Conservation (phyloP, 768 basidiomycete genomes). For the Podaxis mareebaensis region DNA sequence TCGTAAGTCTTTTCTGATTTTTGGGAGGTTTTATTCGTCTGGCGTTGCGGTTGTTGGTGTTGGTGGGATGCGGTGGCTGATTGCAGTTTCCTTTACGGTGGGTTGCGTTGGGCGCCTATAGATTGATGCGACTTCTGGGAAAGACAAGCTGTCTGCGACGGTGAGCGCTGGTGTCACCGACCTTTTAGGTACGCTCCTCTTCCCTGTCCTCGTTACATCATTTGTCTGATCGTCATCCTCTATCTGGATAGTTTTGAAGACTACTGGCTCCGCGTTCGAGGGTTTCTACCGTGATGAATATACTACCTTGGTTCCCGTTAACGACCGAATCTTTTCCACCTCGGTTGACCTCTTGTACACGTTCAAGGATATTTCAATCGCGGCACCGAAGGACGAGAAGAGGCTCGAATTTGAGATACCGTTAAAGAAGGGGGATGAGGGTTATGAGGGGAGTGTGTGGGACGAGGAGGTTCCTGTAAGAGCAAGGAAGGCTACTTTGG, state of each 20-base stretch:
- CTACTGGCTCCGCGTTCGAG: slow-evolving; percentile 83
- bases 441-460: slow-evolving; percentile 53
- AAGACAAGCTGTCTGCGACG: slow-evolving; percentile 58
- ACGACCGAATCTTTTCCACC: slow-evolving; percentile 91
- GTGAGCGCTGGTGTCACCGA: slow-evolving; percentile 76
- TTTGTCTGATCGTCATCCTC: background rate
- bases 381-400: slow-evolving; percentile 49
- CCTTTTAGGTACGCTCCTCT: slow-evolving; percentile 61
- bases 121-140: slow-evolving; percentile 68
- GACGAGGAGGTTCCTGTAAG: slow-evolving; percentile 51
- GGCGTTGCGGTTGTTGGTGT: background rate
- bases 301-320: slow-evolving; percentile 82
- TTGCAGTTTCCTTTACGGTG: background rate
- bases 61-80: background rate
- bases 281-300: slow-evolving; percentile 83
- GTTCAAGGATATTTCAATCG: slow-evolving; percentile 51
- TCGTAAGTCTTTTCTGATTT: slow-evolving; percentile 35
- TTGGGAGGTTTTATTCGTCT: slow-evolving; percentile 16
- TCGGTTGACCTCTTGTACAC: slow-evolving; percentile 76
- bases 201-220: background rate
- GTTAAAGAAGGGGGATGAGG: slow-evolving; percentile 31
- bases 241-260: slow-evolving; percentile 71
- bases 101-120: slow-evolving; percentile 23
- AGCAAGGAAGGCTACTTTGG: slow-evolving; percentile 68
- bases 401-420: slow-evolving; percentile 51